phyloP scores from a whole-genome alignment of 169 alveolate species.

The Cryptosporidium muris region DNA sequence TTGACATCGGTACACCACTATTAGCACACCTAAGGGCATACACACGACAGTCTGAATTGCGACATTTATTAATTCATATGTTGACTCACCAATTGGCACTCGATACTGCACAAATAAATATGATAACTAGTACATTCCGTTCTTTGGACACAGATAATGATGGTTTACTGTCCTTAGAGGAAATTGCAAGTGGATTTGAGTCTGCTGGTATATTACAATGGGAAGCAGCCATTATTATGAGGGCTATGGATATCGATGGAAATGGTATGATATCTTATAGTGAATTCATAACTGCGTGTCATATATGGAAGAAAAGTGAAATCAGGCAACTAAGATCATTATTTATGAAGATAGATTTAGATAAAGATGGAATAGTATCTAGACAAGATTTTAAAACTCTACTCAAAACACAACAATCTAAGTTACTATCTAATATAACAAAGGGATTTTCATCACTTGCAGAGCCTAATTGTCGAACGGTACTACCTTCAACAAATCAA shows the following conservation, averaged over 20 bases:
- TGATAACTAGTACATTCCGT: slow-evolving; percentile 36
- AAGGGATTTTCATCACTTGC: slow-evolving; percentile 19
- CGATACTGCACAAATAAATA: slow-evolving; percentile 50
- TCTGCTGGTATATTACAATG: slow-evolving; percentile 16
- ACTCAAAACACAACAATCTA: slow-evolving; percentile 54
- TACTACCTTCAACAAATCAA: slow-evolving; percentile 61
- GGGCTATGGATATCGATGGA: slow-evolving; percentile 62
- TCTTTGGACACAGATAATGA: slow-evolving; percentile 40
- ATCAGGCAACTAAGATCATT: slow-evolving; percentile 47
- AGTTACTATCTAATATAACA: slow-evolving; percentile 40
- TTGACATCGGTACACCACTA: slow-evolving; percentile 29
- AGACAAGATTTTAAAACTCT: slow-evolving; percentile 46
- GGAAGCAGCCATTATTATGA: slow-evolving; percentile 27
- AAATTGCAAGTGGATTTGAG: slow-evolving; percentile 2
- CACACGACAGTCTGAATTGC: slow-evolving; percentile 37
- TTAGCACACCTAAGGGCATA: slow-evolving; percentile 23
- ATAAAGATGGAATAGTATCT: slow-evolving; percentile 16
- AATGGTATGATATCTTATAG: slow-evolving; percentile 57
- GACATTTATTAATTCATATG: slow-evolving; percentile 44
- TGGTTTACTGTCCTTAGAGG: slow-evolving; percentile 23
- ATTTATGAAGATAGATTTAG: slow-evolving; percentile 37
- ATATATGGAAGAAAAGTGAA: slow-evolving; percentile 54
- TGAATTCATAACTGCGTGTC: slow-evolving; percentile 58
- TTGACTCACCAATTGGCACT: slow-evolving; percentile 45
- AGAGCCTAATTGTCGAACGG: slow-evolving; percentile 24